Percentiles rank a stretch among this genome's conserved stretches.
Evolutionary conservation across 192 early-diverging fungal species (phyloP).

Genomic region (Backusella luteola): DNA sequence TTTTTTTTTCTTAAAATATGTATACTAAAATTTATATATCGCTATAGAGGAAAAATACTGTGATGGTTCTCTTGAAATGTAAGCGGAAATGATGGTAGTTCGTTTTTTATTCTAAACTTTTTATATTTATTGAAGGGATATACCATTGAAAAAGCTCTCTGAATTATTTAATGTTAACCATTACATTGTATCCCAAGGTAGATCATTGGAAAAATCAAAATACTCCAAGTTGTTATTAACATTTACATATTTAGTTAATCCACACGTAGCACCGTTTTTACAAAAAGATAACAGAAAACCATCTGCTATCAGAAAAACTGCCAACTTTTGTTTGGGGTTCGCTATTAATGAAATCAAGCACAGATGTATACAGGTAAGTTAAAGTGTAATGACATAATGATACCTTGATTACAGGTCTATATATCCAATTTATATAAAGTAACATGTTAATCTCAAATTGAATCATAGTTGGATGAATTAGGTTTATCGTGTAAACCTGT

Average conservation of each 20-base stretch:
- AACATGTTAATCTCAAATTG: background rate
- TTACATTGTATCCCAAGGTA: slow-evolving; percentile 73
- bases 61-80: slow-evolving; percentile 81
- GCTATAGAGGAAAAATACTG: slow-evolving; percentile 66
- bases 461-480: slow-evolving; percentile 49
- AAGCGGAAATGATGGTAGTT: slow-evolving; percentile 13
- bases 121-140: slow-evolving; percentile 50
- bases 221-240: background rate
- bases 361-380: slow-evolving; percentile 60
- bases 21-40: background rate
- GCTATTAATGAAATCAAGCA: slow-evolving; percentile 64
- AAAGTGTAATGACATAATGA: background rate
- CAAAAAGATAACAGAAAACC: slow-evolving; percentile 43
- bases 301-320: slow-evolving; percentile 39
- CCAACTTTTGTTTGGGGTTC: slow-evolving; percentile 51
- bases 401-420: background rate
- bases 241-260: slow-evolving; percentile 55
- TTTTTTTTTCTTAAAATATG: background rate
- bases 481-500: slow-evolving; percentile 55
- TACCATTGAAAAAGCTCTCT: slow-evolving; percentile 76
- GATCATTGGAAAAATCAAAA: background rate
- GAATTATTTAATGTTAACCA: slow-evolving; percentile 87
- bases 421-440: background rate
- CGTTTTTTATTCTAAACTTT: background rate
- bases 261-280: slow-evolving; percentile 77